phyloP scores from a whole-genome alignment of 495 filamentous ascomycete genomes.

The Ramalina intermedia region DNA sequence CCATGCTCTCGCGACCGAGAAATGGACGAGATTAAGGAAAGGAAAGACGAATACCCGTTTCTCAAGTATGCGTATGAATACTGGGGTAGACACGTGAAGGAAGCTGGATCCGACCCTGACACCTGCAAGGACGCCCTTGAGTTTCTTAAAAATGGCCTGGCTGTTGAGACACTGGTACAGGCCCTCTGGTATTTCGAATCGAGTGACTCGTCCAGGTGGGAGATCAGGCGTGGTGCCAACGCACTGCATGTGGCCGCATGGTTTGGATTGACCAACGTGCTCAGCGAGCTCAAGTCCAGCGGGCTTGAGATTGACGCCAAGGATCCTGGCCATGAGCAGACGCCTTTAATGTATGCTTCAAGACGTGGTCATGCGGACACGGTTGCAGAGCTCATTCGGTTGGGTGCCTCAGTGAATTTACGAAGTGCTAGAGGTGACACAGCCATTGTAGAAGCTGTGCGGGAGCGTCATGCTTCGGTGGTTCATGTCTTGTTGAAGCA shows the following conservation, averaged over 20 bases:
- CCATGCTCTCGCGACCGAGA: conserved; percentile 5
- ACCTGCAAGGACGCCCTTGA: neutral
- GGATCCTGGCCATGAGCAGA: conserved; percentile 15
- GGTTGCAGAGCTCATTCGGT: conserved; percentile 9
- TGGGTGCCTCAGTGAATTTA: conserved; percentile 12
- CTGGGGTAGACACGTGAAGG: conserved; percentile 18
- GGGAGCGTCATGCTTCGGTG: neutral
- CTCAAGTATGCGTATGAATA: conserved; percentile 15
- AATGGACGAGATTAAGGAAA: conserved; percentile 9
- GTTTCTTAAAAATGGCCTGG: conserved; percentile 8
- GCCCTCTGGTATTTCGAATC: conserved; percentile 17
- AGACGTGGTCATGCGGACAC: conserved; percentile 13
- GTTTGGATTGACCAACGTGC: conserved; percentile 14
- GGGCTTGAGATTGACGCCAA: conserved; percentile 7
- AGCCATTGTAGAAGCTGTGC: conserved; percentile 16
- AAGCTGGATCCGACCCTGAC: conserved; percentile 4
- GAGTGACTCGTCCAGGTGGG: conserved; percentile 14
- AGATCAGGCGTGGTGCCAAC: conserved; percentile 16
- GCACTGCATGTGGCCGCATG: conserved; percentile 17
- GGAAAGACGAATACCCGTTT: conserved; percentile 10
- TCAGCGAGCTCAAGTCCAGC: neutral
- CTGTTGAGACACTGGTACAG: conserved; percentile 14
- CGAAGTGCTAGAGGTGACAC: conserved; percentile 9
- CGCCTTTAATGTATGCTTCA: conserved; percentile 21
- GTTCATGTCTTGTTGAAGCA: conserved; percentile 1